Evolutionary conservation across 345 rosid species (phyloP).

Genomic region (Erysimum cheiranthoides): DNA sequence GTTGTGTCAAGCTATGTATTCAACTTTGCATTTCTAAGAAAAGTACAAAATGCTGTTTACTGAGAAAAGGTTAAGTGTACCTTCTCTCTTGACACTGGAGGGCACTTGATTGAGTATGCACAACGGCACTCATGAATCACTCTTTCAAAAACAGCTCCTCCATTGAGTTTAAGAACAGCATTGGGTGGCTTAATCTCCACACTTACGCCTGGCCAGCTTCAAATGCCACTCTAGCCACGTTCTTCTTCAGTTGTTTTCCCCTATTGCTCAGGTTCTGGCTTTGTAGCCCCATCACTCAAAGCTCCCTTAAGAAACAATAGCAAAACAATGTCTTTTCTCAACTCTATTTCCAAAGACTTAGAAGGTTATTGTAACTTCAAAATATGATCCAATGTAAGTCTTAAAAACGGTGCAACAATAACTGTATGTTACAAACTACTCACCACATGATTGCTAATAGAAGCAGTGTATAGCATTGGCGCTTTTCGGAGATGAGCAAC

Average conservation of each 20-base stretch:
- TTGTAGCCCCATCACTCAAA: constrained; percentile 95
- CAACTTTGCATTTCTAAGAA: neutral
- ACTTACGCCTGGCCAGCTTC: constrained; percentile 93
- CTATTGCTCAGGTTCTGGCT: constrained; percentile 98
- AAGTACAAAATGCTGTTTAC: neutral
- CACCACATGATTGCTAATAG: constrained; percentile 89
- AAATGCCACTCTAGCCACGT: constrained; percentile 82
- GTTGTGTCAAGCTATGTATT: constrained; percentile 66
- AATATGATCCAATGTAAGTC: too few relatives aligned
- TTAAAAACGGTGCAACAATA: neutral
- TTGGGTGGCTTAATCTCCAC: constrained; percentile 82
- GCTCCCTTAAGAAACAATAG: constrained; percentile 63
- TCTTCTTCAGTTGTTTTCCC: constrained; percentile 92
- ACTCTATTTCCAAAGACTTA: neutral
- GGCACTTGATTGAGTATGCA: constrained; percentile 95
- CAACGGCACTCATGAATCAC: constrained; percentile 93
- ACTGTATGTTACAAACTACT: constrained; percentile 32
- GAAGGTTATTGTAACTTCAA: neutral
- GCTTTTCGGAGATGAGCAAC: constrained; percentile 85
- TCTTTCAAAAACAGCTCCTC: constrained; percentile 99
- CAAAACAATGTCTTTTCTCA: constrained; percentile 28
- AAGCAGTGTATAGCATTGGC: constrained; percentile 85
- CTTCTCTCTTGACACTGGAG: constrained; percentile 94
- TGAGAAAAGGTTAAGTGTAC: constrained; percentile 45
- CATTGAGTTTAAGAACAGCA: constrained; percentile 87